phyloP scores from a whole-genome alignment of 2,329 filamentous ascomycete species.

The Verticillium nubilum region DNA sequence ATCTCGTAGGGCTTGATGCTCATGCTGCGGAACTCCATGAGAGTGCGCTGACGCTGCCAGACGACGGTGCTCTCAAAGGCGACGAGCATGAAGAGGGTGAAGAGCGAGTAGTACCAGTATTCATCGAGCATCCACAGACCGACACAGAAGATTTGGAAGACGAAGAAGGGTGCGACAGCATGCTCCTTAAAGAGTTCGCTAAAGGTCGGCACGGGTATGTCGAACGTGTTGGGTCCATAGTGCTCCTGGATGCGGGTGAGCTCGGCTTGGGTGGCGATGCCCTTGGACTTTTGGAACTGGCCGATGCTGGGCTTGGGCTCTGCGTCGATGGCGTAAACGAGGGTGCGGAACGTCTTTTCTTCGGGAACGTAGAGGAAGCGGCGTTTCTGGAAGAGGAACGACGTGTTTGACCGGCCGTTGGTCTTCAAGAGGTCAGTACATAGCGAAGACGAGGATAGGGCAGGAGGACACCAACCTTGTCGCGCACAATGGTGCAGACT shows the following conservation, averaged over 20 bases:
- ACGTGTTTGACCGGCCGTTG: constrained; percentile 69
- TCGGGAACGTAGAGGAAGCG: constrained; percentile 80
- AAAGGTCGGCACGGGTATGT: constrained; percentile 95
- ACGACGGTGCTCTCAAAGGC: constrained; percentile 97
- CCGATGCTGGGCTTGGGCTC: constrained; percentile 77
- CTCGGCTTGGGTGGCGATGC: constrained; percentile 69
- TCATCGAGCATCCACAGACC: constrained; percentile 98
- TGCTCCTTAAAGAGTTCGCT: constrained; percentile 96
- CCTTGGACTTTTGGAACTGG: constrained; percentile 73
- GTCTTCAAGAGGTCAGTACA: constrained; percentile 33
- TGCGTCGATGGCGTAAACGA: constrained; percentile 77
- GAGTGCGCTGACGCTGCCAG: constrained; percentile 94
- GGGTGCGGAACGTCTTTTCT: constrained; percentile 70
- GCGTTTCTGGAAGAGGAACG: constrained; percentile 97
- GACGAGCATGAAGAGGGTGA: constrained; percentile 98
- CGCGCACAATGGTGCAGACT: constrained; percentile 75
- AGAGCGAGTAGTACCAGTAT: constrained; percentile 99
- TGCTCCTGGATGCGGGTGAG: constrained; percentile 78
- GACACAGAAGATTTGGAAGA: constrained; percentile 98
- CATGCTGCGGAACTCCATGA: constrained; percentile 97
- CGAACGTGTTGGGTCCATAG: constrained; percentile 94
- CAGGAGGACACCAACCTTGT: constrained; percentile 46
- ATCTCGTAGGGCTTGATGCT: constrained; percentile 98
- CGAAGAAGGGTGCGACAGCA: constrained; percentile 97
- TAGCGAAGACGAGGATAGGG: background rate